Evolutionary conservation across 352 stramenopile species (phyloP), one percentile per base, ranked within the genome.

Genomic region (Plasmopara muralis): DNA sequence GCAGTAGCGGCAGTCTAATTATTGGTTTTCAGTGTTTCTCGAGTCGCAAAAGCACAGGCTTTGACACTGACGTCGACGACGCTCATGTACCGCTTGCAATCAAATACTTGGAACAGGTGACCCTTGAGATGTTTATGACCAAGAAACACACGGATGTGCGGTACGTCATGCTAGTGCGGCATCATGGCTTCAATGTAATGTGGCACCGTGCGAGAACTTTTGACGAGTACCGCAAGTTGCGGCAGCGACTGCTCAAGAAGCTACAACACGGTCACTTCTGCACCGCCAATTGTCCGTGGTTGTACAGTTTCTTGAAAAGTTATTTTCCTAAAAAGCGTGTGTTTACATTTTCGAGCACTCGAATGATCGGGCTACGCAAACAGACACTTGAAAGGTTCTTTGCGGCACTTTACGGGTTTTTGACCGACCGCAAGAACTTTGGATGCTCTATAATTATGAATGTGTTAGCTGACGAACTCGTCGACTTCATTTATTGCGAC

Each of bases 211-310:
- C 60, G 13, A 59, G 73, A n/a, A 72, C 62, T 25, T 90, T 88
- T 33, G 80, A 90, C 48, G 80, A 90, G 46, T 90, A 86, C 67
- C 74, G 75, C 16, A 67, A 66, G 25, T 62, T 90, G 33, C 80
- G 87, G 67, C 71, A 87, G 14, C 68, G 74, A 9, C 58, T 90
- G 25, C 56, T 90, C 20, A 81, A 80, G 55, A 55, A 64, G 16
- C 54, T 90, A 4, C 52, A 80, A 43, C 80, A 85, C 50, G 80
- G 80, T 8, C 80, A 90, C 47, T 88, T 90, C 50, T 90, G 80
- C 55, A 25, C 1, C 20, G 20, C 20, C 20, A 25, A 25, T 25
- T 25, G 20, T 25, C 20, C 20, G 20, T 25, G 20, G 20, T 3
- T 25, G 20, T 25, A 25, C 20, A 25, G 20, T 25, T 25, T 25